These are phyloP conservation scores for Talaromyces adpressus DNA, from an alignment of 495 filamentous ascomycete genomes.

Conservation along the genomic window DNA sequence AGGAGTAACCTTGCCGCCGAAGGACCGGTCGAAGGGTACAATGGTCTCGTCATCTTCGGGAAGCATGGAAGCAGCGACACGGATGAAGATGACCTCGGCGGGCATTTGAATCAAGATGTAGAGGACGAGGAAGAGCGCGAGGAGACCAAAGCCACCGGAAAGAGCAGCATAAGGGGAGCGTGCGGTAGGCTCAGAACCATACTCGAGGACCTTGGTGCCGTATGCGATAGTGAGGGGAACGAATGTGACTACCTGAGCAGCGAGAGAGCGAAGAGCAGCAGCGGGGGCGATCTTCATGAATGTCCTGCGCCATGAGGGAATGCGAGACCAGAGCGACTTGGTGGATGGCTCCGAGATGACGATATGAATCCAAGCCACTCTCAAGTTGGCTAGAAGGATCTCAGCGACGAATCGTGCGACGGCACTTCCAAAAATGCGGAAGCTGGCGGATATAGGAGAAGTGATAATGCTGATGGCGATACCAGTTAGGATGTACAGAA, in stretches of 20 bases:
- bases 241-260: slow-evolving; percentile 28
- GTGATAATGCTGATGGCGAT: slow-evolving; percentile 22
- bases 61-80: slow-evolving; percentile 66
- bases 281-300: slow-evolving; percentile 48
- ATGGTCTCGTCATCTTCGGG: slow-evolving; percentile 63
- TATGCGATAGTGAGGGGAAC: slow-evolving; percentile 27
- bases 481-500: slow-evolving; percentile 24
- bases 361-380: slow-evolving; percentile 54
- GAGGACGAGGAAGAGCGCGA: slow-evolving; percentile 27
- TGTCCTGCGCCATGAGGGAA: slow-evolving; percentile 31
- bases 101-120: slow-evolving; percentile 51
- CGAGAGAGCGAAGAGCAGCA: slow-evolving; percentile 33
- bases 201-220: background rate
- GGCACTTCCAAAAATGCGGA: slow-evolving; percentile 24
- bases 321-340: slow-evolving; percentile 44
- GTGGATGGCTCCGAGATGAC: slow-evolving; percentile 49
- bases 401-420: slow-evolving; percentile 31
- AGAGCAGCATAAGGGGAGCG: slow-evolving; percentile 12
- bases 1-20: slow-evolving; percentile 51
- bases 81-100: slow-evolving; percentile 53
- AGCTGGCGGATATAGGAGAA: slow-evolving; percentile 21
- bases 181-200: slow-evolving; percentile 16
- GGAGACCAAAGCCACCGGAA: slow-evolving; percentile 24
- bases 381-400: slow-evolving; percentile 40
- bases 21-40: slow-evolving; percentile 69